Evolutionary conservation across 441 rosid genomes (phyloP).

Genomic region (Erysimum cheiri): DNA sequence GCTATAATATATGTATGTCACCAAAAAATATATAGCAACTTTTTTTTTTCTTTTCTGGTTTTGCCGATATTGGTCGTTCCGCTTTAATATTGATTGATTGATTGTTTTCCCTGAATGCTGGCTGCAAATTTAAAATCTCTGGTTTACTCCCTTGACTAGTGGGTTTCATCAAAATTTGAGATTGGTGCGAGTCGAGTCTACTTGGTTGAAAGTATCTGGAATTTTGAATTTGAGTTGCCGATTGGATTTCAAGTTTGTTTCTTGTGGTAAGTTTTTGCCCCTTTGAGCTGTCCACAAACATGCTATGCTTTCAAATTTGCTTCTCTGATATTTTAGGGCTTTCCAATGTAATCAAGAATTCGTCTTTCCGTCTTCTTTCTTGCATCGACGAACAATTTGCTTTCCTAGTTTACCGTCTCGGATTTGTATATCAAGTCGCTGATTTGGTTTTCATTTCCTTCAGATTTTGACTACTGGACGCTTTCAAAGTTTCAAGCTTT

Average conservation of each 20-base stretch:
- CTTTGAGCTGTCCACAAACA: conserved; percentile 1
- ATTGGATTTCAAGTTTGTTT: conserved; percentile 28
- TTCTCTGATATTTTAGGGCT: conserved; percentile 26
- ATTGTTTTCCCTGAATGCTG: not conserved
- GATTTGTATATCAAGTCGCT: conserved; percentile 46
- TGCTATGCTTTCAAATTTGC: not conserved
- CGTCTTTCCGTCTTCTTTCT: not conserved
- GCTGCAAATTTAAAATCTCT: not conserved
- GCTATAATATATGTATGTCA: too few species aligned
- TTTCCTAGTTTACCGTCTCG: not conserved
- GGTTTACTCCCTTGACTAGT: conserved; percentile 4
- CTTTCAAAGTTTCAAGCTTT: conserved; percentile 25
- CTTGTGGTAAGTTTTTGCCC: too few species aligned
- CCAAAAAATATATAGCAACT: not conserved
- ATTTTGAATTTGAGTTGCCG: conserved; percentile 16
- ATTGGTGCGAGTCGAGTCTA: conserved; percentile 27
- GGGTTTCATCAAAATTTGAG: conserved; percentile 24
- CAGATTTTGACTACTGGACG: conserved; percentile 14
- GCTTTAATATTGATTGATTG: not conserved
- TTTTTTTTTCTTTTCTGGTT: not conserved
- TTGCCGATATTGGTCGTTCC: not conserved
- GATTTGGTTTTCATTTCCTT: conserved; percentile 36
- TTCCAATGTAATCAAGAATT: not conserved
- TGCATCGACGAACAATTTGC: not conserved
- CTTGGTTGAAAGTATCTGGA: conserved; percentile 15